Evolutionary conservation across 352 stramenopile species (phyloP).

Genomic region (Globisporangium megalacanthum): DNA sequence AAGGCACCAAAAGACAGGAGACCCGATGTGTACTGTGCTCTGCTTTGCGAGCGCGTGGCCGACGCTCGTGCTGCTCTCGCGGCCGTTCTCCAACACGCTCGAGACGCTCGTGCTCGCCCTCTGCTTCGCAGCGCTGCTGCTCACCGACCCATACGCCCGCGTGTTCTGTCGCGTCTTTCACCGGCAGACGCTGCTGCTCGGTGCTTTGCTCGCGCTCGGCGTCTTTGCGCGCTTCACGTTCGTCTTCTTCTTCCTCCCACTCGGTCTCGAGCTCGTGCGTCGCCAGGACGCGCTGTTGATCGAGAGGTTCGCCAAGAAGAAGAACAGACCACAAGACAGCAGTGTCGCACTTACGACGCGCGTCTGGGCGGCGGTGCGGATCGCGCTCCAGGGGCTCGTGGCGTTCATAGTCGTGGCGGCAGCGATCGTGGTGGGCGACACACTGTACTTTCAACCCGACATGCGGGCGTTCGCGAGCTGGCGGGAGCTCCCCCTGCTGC

Average conservation of each 20-base stretch:
- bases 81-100: slow-evolving; percentile 78
- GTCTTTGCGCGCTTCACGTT: slow-evolving; percentile 85
- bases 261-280: slow-evolving; percentile 59
- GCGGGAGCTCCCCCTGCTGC: neutral
- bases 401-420: slow-evolving; percentile 32
- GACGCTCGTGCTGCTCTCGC: slow-evolving; percentile 54
- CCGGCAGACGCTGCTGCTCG: slow-evolving; percentile 53
- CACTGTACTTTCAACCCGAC: slow-evolving; percentile 46
- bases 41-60: slow-evolving; percentile 70
- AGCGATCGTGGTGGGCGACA: slow-evolving; percentile 44
- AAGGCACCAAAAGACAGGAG: slow-evolving; percentile 14
- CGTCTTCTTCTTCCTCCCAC: slow-evolving; percentile 69
- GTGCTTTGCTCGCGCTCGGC: slow-evolving; percentile 53
- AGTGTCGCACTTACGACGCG: slow-evolving; percentile 11
- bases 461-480: slow-evolving; percentile 4
- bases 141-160: slow-evolving; percentile 37
- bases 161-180: slow-evolving; percentile 27
- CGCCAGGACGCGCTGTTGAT: slow-evolving; percentile 38
- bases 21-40: slow-evolving; percentile 25
- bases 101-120: slow-evolving; percentile 64
- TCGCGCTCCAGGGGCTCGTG: slow-evolving; percentile 38
- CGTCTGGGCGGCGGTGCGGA: slow-evolving; percentile 16
- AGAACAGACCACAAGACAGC: slow-evolving; percentile 11
- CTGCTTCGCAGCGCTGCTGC: slow-evolving; percentile 43
- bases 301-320: slow-evolving; percentile 21